Evolutionary conservation across 495 filamentous ascomycete species (phyloP), one percentile per base, ranked within the genome.

Genomic region (Penicillium cosmopolitanum): DNA sequence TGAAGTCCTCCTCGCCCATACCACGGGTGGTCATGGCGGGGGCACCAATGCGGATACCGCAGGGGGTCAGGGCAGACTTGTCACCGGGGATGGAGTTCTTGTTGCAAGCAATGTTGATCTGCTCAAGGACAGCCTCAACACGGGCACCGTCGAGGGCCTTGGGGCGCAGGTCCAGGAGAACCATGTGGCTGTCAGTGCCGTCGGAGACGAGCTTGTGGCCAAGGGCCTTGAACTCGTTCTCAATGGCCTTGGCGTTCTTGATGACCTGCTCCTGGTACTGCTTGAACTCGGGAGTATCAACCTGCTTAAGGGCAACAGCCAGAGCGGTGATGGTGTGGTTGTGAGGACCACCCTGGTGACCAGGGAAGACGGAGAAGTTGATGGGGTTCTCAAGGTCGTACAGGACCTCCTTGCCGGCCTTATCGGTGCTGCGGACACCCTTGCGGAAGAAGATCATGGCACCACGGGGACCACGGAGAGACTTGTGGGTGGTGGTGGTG

Each of bases 401-500:
- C 69, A 92, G 70, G 62, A 85, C 86, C 76, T 97, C 87, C 82
- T 97, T 95, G 66, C 91, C 90, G 55, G 85, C 84, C 86, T 97
- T 98, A 73, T 98, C 91, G 47, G 86, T 86, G 71, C 86, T 89
- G 66, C 93, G 87, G 53, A 97, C 90, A 69, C 96, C 96, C 79
- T 94, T 96, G 70, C 96, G 91, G 87, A 92, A 99, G 85, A 99
- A 99, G 80, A 99, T 99, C 96, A 99, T 99, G 72, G 96, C 96
- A 73, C 96, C 96, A 78, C 96, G 90, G 55, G 96, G 96, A 53
- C 96, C 96, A 82, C 96, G 92, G 68, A 99, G 90, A 51, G 93
- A 97, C 86, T 99, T 99, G 87, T 99, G 96, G 51, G 96, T 99
- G 57, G 96, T 99, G 56, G 96, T 99, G 61, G 96, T 99, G 57